Conservation (phyloP, 139 green algal genomes). For the Chlorella sp. region DNA sequence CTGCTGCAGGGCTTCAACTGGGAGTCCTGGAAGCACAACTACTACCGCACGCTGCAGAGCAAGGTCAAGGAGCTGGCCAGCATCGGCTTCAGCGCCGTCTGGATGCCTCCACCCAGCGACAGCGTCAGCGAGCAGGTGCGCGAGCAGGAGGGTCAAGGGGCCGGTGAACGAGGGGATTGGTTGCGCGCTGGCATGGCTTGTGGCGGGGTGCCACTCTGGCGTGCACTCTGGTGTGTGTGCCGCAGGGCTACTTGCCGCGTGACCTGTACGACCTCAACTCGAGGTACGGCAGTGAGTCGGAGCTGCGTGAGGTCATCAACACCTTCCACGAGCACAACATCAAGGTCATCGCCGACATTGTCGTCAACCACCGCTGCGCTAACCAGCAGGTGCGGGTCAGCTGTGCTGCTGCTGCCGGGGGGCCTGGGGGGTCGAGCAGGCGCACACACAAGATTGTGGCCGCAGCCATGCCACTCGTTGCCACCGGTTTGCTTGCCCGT, state of each 20-base stretch:
- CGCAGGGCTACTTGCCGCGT: conserved; percentile 80
- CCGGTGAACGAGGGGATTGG: too few relatives aligned
- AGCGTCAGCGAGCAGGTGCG: conserved; percentile 71
- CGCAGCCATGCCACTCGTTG: too few relatives aligned
- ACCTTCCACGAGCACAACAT: conserved; percentile 64
- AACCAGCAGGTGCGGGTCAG: conserved; percentile 11
- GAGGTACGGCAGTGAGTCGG: conserved; percentile 52
- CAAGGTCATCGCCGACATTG: conserved; percentile 89
- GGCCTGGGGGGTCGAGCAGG: too few relatives aligned
- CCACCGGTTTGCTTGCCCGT: neutral
- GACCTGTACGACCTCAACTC: conserved; percentile 63
- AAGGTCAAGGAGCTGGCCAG: conserved; percentile 59
- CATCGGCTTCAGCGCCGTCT: conserved; percentile 86
- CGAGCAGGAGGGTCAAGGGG: too few relatives aligned
- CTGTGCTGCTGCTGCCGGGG: neutral
- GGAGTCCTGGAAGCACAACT: conserved; percentile 73
- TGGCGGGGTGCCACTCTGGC: too few relatives aligned
- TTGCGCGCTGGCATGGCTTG: too few relatives aligned
- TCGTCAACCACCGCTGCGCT: conserved; percentile 93
- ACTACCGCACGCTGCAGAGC: conserved; percentile 51
- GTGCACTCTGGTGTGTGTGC: too few relatives aligned
- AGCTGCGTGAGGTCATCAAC: conserved; percentile 38
- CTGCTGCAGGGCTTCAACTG: conserved; percentile 95
- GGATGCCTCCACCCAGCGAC: conserved; percentile 91
- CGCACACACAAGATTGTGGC: too few relatives aligned